Evolutionary conservation across 345 rosid genomes (phyloP).

Genomic region (Noccaea bulbosa): DNA sequence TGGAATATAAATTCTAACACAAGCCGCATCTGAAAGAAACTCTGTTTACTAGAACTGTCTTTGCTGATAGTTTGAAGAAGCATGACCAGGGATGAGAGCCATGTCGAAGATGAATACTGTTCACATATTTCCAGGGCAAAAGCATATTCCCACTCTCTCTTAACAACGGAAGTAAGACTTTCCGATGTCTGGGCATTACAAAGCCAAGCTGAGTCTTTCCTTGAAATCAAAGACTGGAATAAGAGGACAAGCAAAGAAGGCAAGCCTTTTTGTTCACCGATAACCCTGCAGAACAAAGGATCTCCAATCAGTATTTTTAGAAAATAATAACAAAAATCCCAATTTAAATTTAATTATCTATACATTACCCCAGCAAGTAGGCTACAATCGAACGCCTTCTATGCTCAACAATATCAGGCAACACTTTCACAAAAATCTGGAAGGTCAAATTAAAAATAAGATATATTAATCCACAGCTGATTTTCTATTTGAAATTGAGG

Average conservation of each 20-base stretch:
- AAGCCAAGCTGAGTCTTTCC: constrained; percentile 53
- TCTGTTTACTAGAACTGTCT: constrained; percentile 46
- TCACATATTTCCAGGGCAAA: constrained; percentile 79
- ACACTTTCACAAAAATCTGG: constrained; percentile 78
- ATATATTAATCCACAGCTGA: constrained; percentile 11
- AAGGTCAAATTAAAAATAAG: constrained; percentile 23
- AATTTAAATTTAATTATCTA: background rate
- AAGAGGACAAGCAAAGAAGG: constrained; percentile 79
- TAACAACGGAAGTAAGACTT: constrained; percentile 45
- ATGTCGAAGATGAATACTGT: constrained; percentile 71
- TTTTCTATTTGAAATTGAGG: constrained; percentile 3
- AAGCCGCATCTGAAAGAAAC: constrained; percentile 52
- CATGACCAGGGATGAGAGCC: constrained; percentile 84
- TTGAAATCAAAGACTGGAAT: constrained; percentile 63
- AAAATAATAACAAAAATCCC: constrained; percentile 9
- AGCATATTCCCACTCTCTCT: constrained; percentile 79
- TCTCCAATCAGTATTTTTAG: constrained; percentile 17
- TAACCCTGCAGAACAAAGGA: constrained; percentile 55
- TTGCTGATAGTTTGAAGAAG: constrained; percentile 56
- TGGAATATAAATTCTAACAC: constrained; percentile 63
- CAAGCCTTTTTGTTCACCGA: constrained; percentile 79
- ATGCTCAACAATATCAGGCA: constrained; percentile 79
- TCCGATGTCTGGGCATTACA: constrained; percentile 40
- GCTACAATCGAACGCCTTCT: constrained; percentile 74
- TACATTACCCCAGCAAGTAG: constrained; percentile 72